Conservation (phyloP, 2,329 filamentous ascomycete species). For the Fusarium illudens region DNA sequence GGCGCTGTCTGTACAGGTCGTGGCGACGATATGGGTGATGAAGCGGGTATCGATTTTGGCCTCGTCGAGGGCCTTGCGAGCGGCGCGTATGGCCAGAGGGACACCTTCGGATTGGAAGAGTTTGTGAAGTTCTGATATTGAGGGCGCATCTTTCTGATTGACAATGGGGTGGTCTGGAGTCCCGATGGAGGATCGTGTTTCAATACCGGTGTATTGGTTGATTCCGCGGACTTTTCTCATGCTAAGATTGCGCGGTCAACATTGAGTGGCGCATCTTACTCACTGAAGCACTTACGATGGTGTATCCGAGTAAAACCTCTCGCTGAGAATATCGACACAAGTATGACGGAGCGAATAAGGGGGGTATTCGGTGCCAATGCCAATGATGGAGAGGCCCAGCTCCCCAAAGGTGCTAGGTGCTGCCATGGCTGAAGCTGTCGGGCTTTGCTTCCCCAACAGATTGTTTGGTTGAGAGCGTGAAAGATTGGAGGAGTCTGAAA, state of each 20-base stretch:
- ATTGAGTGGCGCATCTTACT: background rate
- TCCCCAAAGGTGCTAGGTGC: slow-evolving; percentile 54
- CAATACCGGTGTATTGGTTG: slow-evolving; percentile 72
- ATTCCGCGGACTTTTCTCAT: slow-evolving; percentile 71
- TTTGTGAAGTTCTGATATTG: slow-evolving; percentile 63
- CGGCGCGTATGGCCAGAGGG: slow-evolving; percentile 63
- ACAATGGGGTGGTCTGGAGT: slow-evolving; percentile 68
- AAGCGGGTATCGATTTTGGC: slow-evolving; percentile 59
- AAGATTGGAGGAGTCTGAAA: background rate
- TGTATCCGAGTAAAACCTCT: slow-evolving; percentile 67
- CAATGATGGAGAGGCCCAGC: slow-evolving; percentile 68
- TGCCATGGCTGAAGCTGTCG: slow-evolving; percentile 48
- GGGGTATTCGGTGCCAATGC: slow-evolving; percentile 68
- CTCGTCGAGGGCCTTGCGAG: slow-evolving; percentile 64
- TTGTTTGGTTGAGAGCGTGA: slow-evolving; percentile 20
- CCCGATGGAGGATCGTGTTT: slow-evolving; percentile 69
- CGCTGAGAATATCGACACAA: slow-evolving; percentile 60
- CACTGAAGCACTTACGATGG: slow-evolving; percentile 59
- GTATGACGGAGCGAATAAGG: slow-evolving; percentile 61
- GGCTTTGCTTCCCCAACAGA: slow-evolving; percentile 28
- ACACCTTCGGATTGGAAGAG: slow-evolving; percentile 66
- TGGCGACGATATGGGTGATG: slow-evolving; percentile 73
- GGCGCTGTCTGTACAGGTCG: slow-evolving; percentile 74
- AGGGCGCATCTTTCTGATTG: slow-evolving; percentile 61
- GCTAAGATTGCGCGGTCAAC: slow-evolving; percentile 46